Percentiles rank a stretch among this genome's conserved stretches.
Evolutionary conservation across 306 rosid species (phyloP).

Genomic region (Cucurbita pepo): DNA sequence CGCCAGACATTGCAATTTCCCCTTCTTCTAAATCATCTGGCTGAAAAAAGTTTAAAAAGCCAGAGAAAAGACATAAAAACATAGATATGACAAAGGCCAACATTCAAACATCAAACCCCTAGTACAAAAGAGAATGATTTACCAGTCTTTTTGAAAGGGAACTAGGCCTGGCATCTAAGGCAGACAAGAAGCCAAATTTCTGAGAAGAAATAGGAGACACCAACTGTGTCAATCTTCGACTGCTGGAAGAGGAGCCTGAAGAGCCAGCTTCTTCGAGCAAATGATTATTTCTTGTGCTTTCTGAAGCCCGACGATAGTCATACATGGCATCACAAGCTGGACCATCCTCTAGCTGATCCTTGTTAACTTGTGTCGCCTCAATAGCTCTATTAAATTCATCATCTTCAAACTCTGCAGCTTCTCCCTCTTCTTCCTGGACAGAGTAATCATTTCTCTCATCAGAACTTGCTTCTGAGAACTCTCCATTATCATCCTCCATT

Average conservation of each 20-base stretch:
- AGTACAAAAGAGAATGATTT: slow-evolving; percentile 17
- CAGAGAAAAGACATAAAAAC: neutral
- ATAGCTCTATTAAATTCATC: slow-evolving; percentile 62
- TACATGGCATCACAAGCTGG: slow-evolving; percentile 37
- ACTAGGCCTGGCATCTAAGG: slow-evolving; percentile 70
- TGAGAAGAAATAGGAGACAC: slow-evolving; percentile 61
- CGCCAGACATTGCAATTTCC: slow-evolving; percentile 87
- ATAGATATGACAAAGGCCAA: slow-evolving; percentile 13
- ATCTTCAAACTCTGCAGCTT: slow-evolving; percentile 71
- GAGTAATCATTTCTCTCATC: slow-evolving; percentile 76
- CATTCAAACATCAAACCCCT: slow-evolving; percentile 11
- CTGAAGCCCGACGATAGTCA: slow-evolving; percentile 46
- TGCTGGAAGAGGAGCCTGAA: slow-evolving; percentile 60
- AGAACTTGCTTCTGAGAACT: slow-evolving; percentile 76
- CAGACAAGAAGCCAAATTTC: slow-evolving; percentile 89
- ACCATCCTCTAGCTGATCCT: slow-evolving; percentile 48
- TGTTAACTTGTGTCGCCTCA: slow-evolving; percentile 38
- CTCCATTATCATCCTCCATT: slow-evolving; percentile 69
- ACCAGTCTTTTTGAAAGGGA: slow-evolving; percentile 68
- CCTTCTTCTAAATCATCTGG: slow-evolving; percentile 88
- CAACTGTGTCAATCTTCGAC: slow-evolving; percentile 39
- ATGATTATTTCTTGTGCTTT: slow-evolving; percentile 31
- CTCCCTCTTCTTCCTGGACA: slow-evolving; percentile 78
- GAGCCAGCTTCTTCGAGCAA: slow-evolving; percentile 58
- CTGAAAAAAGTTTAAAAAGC: slow-evolving; percentile 30